Percentiles rank a stretch among this genome's conserved stretches.
Conservation (phyloP, 495 filamentous ascomycete genomes). For the Massariosphaeria phaeospora region DNA sequence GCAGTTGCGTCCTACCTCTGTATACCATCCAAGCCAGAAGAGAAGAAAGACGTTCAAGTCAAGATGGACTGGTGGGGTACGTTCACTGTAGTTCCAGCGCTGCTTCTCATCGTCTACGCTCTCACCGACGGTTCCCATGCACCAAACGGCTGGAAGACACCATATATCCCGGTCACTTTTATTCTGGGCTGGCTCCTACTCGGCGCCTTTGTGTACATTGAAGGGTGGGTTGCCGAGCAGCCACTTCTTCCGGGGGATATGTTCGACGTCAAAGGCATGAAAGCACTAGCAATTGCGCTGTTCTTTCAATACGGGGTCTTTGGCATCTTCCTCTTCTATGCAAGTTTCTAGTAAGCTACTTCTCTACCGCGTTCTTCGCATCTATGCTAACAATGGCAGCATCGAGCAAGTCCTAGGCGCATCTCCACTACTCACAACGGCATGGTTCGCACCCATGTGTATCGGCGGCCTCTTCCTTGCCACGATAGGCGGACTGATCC, state of each 20-base stretch:
- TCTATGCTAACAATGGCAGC: slow-evolving; percentile 38
- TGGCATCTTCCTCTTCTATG: slow-evolving; percentile 73
- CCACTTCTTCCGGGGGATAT: slow-evolving; percentile 72
- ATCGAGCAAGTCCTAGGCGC: slow-evolving; percentile 62
- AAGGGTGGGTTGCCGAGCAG: slow-evolving; percentile 67
- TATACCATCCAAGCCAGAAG: slow-evolving; percentile 59
- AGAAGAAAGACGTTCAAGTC: slow-evolving; percentile 45
- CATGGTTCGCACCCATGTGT: slow-evolving; percentile 75
- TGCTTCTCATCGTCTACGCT: slow-evolving; percentile 71
- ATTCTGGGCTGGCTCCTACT: slow-evolving; percentile 56
- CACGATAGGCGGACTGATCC: slow-evolving; percentile 64
- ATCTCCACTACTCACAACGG: slow-evolving; percentile 64
- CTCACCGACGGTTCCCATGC: slow-evolving; percentile 72
- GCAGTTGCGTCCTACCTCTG: slow-evolving; percentile 53
- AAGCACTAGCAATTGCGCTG: slow-evolving; percentile 58
- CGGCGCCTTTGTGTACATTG: slow-evolving; percentile 59
- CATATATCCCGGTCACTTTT: slow-evolving; percentile 63
- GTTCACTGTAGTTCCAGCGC: slow-evolving; percentile 57
- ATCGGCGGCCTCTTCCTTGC: slow-evolving; percentile 69
- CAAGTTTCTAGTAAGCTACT: slow-evolving; percentile 65
- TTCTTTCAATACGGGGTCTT: slow-evolving; percentile 73
- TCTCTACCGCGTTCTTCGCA: background rate
- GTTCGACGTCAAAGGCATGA: slow-evolving; percentile 70
- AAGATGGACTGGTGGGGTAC: slow-evolving; percentile 71
- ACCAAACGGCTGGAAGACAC: slow-evolving; percentile 63